Conservation (phyloP, 305 asterid species). For the Fraxinus greggii region DNA sequence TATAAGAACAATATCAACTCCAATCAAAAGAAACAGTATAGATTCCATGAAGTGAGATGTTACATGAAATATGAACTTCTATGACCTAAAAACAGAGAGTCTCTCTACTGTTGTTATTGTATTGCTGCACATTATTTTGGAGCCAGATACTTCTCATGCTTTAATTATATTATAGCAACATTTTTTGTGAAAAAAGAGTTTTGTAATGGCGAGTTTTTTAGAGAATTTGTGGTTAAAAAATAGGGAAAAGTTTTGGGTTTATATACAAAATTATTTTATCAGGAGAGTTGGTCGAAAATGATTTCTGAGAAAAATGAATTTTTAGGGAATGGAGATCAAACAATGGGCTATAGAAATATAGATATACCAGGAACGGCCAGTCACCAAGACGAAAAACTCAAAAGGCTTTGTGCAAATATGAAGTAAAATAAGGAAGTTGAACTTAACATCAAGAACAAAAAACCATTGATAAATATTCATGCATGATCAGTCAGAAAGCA, state of each 20-base stretch:
- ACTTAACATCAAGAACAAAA: slow-evolving; percentile 9
- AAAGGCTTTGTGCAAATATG: slow-evolving; percentile 7
- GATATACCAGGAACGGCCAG: not conserved
- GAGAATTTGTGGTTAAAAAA: not conserved
- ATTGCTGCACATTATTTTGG: not conserved
- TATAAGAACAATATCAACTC: not conserved
- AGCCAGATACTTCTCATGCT: not conserved
- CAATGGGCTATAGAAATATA: not conserved
- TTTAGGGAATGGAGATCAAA: not conserved
- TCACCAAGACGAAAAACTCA: not conserved
- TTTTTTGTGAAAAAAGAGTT: not conserved
- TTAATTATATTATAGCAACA: not conserved
- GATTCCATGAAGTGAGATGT: not conserved
- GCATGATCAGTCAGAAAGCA: not conserved
- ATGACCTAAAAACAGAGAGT: not conserved
- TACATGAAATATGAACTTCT: not conserved
- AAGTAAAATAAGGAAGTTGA: not conserved
- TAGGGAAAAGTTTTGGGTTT: not conserved
- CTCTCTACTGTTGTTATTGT: not conserved
- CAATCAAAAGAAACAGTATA: not conserved
- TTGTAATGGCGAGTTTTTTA: not conserved
- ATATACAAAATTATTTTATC: not conserved
- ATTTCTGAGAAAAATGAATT: not conserved
- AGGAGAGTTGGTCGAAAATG: not conserved
- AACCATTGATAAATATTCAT: slow-evolving; percentile 10